These are phyloP conservation scores for Ogataea chonburiensis DNA, from an alignment of 805 yeast genomes.

Conservation along the genomic window DNA sequence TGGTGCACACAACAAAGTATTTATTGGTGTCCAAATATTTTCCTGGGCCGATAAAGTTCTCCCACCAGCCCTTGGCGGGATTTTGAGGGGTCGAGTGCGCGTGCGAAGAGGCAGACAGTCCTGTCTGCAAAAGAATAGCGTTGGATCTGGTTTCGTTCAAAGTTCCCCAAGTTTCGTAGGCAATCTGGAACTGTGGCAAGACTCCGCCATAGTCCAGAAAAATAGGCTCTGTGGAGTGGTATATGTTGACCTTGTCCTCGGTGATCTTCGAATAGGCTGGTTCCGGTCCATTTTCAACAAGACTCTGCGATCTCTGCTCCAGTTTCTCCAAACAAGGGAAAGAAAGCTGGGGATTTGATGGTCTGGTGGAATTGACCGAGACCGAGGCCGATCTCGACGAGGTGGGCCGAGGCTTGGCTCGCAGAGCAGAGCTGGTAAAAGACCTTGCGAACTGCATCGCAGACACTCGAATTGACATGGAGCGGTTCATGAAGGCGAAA, in stretches of 20 bases:
- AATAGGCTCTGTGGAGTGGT: conserved; percentile 53
- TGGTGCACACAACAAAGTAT: conserved; percentile 83
- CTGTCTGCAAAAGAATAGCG: conserved; percentile 82
- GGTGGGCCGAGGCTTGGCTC: conserved; percentile 21
- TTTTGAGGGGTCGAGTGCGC: conserved; percentile 78
- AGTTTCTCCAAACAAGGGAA: conserved; percentile 86
- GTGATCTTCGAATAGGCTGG: conserved; percentile 75
- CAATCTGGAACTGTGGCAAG: conserved; percentile 73
- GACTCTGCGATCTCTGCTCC: conserved; percentile 48
- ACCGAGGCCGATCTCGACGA: conserved; percentile 13
- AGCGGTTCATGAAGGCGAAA: background rate
- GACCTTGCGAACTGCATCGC: conserved; percentile 5
- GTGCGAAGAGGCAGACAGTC: conserved; percentile 90
- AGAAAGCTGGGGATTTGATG: conserved; percentile 64
- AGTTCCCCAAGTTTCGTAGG: conserved; percentile 90
- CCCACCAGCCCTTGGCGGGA: conserved; percentile 91
- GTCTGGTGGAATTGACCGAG: conserved; percentile 11
- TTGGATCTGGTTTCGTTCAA: conserved; percentile 64
- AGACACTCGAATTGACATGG: conserved; percentile 1
- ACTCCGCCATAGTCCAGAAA: conserved; percentile 80
- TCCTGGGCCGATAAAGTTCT: conserved; percentile 84
- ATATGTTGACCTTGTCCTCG: conserved; percentile 63
- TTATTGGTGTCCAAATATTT: conserved; percentile 75
- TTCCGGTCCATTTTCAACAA: conserved; percentile 74
- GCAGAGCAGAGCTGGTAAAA: conserved; percentile 7